A percentile compares a stretch with the other conserved stretches of the same genome.
Conservation (phyloP, 164 flowering plant genomes). For the Magnolia officinalis region DNA sequence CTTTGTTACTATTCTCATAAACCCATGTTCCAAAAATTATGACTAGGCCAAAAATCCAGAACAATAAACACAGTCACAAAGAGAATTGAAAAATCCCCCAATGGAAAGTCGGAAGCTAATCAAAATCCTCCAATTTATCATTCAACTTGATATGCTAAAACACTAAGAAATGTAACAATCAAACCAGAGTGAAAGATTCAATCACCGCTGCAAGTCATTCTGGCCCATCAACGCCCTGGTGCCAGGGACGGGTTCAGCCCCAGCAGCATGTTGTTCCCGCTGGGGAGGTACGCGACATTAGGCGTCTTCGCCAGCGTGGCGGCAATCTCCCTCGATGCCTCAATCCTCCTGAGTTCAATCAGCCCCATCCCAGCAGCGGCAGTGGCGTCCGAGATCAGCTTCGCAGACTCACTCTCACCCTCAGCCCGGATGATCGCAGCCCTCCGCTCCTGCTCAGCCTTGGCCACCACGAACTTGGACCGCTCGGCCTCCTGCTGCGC, state of each 20-base stretch:
- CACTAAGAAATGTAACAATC: neutral
- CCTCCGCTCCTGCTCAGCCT: slow-evolving; percentile 85
- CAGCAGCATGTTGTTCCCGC: slow-evolving; percentile 58
- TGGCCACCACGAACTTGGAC: slow-evolving; percentile 72
- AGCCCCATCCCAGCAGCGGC: slow-evolving; percentile 63
- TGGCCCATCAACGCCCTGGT: slow-evolving; percentile 30
- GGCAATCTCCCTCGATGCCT: slow-evolving; percentile 74
- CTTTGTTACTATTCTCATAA: neutral
- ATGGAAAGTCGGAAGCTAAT: neutral
- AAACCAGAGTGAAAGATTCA: neutral
- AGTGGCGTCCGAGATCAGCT: slow-evolving; percentile 79
- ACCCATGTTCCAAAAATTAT: neutral
- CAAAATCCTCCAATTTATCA: neutral
- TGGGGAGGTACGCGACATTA: slow-evolving; percentile 68
- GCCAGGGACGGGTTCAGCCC: slow-evolving; percentile 47
- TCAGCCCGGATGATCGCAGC: slow-evolving; percentile 77
- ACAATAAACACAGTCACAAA: neutral
- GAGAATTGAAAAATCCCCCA: neutral
- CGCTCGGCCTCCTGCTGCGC: slow-evolving; percentile 97
- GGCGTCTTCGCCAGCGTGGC: slow-evolving; percentile 53
- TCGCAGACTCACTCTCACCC: slow-evolving; percentile 86
- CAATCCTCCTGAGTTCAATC: slow-evolving; percentile 79
- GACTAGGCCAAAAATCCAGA: neutral
- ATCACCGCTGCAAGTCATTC: neutral
- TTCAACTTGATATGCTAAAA: neutral